These are phyloP conservation scores for Dionaea muscipula DNA, from an alignment of 179 eudicot species.

Conservation along the genomic window DNA sequence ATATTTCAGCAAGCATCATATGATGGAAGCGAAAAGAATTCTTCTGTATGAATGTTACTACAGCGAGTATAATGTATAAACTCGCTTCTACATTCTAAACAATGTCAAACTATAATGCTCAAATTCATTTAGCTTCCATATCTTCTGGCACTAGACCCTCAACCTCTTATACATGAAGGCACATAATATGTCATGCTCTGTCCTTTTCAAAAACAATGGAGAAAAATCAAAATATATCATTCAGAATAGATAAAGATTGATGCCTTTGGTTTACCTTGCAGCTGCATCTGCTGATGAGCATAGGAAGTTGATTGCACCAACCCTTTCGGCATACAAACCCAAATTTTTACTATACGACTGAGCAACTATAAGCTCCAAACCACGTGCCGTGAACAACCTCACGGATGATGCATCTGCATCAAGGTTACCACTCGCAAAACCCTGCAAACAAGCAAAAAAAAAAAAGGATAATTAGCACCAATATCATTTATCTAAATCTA, in stretches of 20 bases:
- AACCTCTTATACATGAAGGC: too few relatives aligned
- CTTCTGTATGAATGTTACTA: too few relatives aligned
- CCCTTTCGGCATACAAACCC: conserved; percentile 93
- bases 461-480: too few relatives aligned
- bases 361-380: conserved; percentile 84
- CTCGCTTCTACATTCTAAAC: too few relatives aligned
- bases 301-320: conserved; percentile 85
- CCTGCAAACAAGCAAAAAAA: conserved; percentile 24
- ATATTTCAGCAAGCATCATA: too few relatives aligned
- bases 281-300: conserved; percentile 88
- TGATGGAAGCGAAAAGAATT: too few relatives aligned
- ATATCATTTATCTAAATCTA: too few relatives aligned
- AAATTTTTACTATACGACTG: conserved; percentile 94
- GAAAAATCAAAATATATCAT: background rate
- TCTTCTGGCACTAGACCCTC: too few relatives aligned
- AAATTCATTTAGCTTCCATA: too few relatives aligned
- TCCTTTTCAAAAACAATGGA: background rate
- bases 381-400: conserved; percentile 81
- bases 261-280: conserved; percentile 33
- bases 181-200: too few relatives aligned
- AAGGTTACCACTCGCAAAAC: conserved; percentile 98
- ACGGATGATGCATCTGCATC: conserved; percentile 93
- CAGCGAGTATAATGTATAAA: too few relatives aligned
- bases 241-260: background rate
- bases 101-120: too few relatives aligned